Base-by-base conservation (phyloP, 208 protist species). In the Crithidia bombi region DNA sequence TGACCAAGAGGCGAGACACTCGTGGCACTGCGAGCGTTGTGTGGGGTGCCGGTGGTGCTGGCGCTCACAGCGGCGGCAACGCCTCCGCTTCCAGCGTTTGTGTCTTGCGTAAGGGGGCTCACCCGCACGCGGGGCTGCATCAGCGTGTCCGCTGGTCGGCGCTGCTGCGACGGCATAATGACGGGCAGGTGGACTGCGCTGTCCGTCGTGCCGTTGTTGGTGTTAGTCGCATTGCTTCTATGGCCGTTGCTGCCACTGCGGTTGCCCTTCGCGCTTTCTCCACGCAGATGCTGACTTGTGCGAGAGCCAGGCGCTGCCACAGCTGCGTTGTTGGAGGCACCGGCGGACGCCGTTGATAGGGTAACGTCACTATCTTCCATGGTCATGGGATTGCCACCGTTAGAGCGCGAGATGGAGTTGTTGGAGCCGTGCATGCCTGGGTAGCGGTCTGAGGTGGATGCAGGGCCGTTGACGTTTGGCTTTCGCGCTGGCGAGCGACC, bases 81-180 rank as follows among this genome's bases (percentile, higher is more conserved):
- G n/a, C n/a, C n/a, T n/a, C n/a, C n/a, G n/a, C n/a, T n/a, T n/a
- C n/a, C n/a, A 5, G 38, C 3, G 5, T 7, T 46, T 7, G 43
- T 32, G 36, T 62, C 54, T 23, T 61, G 28, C 33, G n/a, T 57
- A 21, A 28, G 46, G 39, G 35, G 62, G 26, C 55, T 57, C 11
- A 58, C 51, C 5, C 33, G 43, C 43, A 47, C 69, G 49, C 44
- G 51, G 2, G 62, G 32, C 39, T 50, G 54, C 33, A 63, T 35
- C 39, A 64, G 51, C 25, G 35, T 39, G 11, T 61, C 41, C 33
- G 35, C 58, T 35, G 38, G 38, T 11, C 66, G 38, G 9, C 57
- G 66, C 55, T 65, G 55, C 55, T 72, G 55, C n/a, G 61, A 39
- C 14, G 61, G 61, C 33, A 56, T 2, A 19, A 66, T 66, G 0